phyloP scores from a whole-genome alignment of 768 basidiomycete genomes.

The Boletus coccyginus region DNA sequence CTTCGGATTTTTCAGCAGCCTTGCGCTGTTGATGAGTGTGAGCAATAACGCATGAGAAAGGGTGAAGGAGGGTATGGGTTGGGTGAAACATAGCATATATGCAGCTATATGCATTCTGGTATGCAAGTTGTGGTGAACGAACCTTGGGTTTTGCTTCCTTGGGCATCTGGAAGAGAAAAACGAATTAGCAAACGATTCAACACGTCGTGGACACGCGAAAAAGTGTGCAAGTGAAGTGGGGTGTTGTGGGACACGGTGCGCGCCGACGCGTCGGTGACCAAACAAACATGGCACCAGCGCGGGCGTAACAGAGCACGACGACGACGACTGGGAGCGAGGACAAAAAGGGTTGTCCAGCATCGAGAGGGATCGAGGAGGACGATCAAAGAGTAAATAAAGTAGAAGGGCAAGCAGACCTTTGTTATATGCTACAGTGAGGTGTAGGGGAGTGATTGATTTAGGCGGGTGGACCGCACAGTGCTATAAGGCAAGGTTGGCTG shows the following conservation, averaged over 20 bases:
- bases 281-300: conserved; percentile 32
- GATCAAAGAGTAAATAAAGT: conserved; percentile 24
- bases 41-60: conserved; percentile 10
- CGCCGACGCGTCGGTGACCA: conserved; percentile 39
- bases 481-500: conserved; percentile 39
- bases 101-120: conserved; percentile 3
- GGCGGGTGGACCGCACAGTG: conserved; percentile 34
- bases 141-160: conserved; percentile 77
- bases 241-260: conserved; percentile 27
- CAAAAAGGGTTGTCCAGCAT: conserved; percentile 12
- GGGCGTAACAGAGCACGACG: conserved; percentile 21
- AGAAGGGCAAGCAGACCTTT: conserved; percentile 26
- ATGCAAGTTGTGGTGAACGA: conserved; percentile 23
- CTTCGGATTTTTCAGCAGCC: conserved; percentile 69
- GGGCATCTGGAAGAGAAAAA: conserved; percentile 59
- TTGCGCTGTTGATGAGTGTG: conserved; percentile 51
- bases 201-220: conserved; percentile 38
- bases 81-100: conserved; percentile 18
- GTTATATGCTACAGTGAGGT: conserved; percentile 27
- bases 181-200: conserved; percentile 36
- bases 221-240: conserved; percentile 29
- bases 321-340: conserved; percentile 21
- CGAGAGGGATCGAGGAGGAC: conserved; percentile 20
- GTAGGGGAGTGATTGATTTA: conserved; percentile 30
- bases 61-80: conserved; percentile 1